Evolutionary conservation across 2,329 filamentous ascomycete species (phyloP).

Genomic region (Alternaria sp.): DNA sequence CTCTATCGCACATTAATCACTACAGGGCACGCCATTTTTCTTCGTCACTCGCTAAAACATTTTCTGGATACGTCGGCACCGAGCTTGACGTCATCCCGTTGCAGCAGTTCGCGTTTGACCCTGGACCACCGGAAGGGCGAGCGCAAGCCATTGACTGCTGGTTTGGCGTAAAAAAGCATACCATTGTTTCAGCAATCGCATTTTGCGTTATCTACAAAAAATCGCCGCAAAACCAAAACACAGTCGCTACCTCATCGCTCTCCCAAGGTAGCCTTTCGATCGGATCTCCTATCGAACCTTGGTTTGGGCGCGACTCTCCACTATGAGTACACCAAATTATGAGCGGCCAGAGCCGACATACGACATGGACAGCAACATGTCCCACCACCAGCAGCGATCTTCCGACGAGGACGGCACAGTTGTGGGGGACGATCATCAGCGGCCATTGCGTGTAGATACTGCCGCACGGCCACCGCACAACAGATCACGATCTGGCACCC

Average conservation of each 20-base stretch:
- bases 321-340: conserved; percentile 45
- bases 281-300: neutral
- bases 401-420: conserved; percentile 50
- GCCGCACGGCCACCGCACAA: conserved; percentile 12
- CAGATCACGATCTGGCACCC: conserved; percentile 47
- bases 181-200: neutral
- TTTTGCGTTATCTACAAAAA: neutral
- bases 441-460: conserved; percentile 21
- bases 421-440: conserved; percentile 44
- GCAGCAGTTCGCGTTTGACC: neutral
- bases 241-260: neutral
- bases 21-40: neutral
- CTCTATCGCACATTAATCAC: neutral
- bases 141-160: conserved; percentile 7
- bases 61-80: neutral
- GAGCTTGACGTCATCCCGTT: conserved; percentile 15
- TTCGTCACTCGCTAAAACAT: conserved; percentile 5
- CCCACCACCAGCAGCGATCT: conserved; percentile 37
- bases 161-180: neutral
- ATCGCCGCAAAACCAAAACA: neutral
- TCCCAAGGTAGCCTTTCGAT: neutral
- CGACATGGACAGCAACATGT: conserved; percentile 38
- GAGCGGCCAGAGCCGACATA: conserved; percentile 48
- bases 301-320: conserved; percentile 11
- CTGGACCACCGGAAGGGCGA: conserved; percentile 1